These are phyloP conservation scores for Pilasporangium apinafurcum DNA, from an alignment of 352 stramenopile genomes.

Conservation along the genomic window DNA sequence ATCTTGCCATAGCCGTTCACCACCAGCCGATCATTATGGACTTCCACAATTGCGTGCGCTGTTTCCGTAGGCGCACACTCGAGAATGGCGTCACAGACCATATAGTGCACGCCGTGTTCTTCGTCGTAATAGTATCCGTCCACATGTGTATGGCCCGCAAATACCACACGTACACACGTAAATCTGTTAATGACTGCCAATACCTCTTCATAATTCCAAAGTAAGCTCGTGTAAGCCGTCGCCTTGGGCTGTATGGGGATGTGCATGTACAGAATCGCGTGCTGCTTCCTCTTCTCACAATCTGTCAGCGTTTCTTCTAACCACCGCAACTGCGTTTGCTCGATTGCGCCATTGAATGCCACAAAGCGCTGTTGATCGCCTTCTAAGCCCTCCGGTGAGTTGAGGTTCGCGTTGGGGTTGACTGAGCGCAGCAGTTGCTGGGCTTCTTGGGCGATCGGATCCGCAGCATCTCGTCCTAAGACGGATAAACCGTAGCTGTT, in stretches of 20 bases:
- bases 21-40: constrained; percentile 44
- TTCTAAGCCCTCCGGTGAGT: constrained; percentile 51
- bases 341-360: constrained; percentile 71
- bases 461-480: constrained; percentile 34
- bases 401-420: constrained; percentile 74
- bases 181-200: constrained; percentile 32
- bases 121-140: constrained; percentile 53
- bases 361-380: constrained; percentile 50
- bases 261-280: constrained; percentile 74
- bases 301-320: constrained; percentile 24
- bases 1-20: constrained; percentile 59
- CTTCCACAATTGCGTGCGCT: constrained; percentile 53
- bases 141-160: constrained; percentile 63
- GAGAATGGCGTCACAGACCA: constrained; percentile 62
- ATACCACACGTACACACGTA: constrained; percentile 52
- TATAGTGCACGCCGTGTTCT: constrained; percentile 49
- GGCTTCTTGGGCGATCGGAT: constrained; percentile 41
- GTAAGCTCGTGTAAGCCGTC: constrained; percentile 27
- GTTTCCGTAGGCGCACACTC: constrained; percentile 55
- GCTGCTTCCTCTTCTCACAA: constrained; percentile 17
- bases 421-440: constrained; percentile 21
- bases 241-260: constrained; percentile 53
- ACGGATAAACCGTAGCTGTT: constrained; percentile 67
- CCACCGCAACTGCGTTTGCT: constrained; percentile 54
- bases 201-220: constrained; percentile 80